Conservation (phyloP, 2,329 filamentous ascomycete genomes). For the Aspergillus sp. region DNA sequence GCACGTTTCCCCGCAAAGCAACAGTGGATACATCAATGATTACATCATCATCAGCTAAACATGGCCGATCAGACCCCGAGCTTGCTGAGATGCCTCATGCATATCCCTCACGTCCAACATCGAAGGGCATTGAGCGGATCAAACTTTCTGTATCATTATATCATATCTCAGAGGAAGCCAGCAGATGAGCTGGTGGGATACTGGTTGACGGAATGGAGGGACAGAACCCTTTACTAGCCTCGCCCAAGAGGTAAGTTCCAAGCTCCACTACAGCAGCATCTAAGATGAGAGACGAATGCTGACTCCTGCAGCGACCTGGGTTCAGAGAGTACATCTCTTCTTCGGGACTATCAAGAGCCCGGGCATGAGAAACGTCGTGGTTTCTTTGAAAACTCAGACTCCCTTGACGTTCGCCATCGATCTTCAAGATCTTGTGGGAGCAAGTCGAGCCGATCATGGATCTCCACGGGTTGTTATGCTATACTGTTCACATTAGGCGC, state of each 20-base stretch:
- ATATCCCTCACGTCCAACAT: not conserved
- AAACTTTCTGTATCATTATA: not conserved
- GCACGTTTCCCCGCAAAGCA: too few relatives aligned
- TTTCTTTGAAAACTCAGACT: conserved; percentile 1
- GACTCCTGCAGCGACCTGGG: conserved; percentile 8
- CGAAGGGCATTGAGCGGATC: not conserved
- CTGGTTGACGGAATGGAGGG: conserved; percentile 8
- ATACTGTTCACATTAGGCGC: conserved; percentile 2
- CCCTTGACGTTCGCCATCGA: not conserved
- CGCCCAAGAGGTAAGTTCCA: conserved; percentile 13
- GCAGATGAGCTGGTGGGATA: not conserved
- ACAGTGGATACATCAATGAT: too few relatives aligned
- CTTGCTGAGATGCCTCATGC: too few relatives aligned
- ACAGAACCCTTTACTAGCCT: conserved; percentile 3
- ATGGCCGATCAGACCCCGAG: too few relatives aligned
- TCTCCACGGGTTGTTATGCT: conserved; percentile 7
- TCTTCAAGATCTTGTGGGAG: not conserved
- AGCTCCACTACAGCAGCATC: not conserved
- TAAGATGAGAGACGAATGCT: not conserved
- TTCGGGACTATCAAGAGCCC: conserved; percentile 1
- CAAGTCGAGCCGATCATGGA: conserved; percentile 2
- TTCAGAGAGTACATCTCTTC: conserved; percentile 7
- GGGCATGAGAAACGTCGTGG: conserved; percentile 10
- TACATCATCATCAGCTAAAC: too few relatives aligned
- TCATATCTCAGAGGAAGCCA: not conserved